Percentiles rank a stretch among this genome's conserved stretches.
phyloP scores from a whole-genome alignment of 129 eudicot genomes.

The Chrysanthemum makinoi region DNA sequence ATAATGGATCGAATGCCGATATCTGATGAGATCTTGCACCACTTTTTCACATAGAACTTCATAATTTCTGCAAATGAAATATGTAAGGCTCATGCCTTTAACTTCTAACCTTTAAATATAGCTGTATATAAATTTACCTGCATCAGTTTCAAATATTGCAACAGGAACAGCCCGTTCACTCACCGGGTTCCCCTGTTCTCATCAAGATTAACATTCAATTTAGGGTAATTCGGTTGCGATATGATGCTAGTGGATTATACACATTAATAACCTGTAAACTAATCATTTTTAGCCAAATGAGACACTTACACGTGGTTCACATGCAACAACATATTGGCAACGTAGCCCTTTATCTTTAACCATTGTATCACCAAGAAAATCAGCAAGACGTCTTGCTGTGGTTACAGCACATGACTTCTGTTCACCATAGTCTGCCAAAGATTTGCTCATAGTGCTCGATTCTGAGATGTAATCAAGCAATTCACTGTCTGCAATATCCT shows the following conservation, averaged over 20 bases:
- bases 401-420: slow-evolving; percentile 99
- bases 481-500: slow-evolving; percentile 93
- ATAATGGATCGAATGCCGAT: slow-evolving; percentile 88
- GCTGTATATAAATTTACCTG: slow-evolving; percentile 49
- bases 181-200: slow-evolving; percentile 91
- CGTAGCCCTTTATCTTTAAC: slow-evolving; percentile 97
- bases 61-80: slow-evolving; percentile 62
- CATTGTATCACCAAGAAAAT: slow-evolving; percentile 97
- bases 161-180: slow-evolving; percentile 99
- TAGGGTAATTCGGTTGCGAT: background rate
- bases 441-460: slow-evolving; percentile 99
- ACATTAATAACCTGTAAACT: background rate
- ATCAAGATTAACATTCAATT: slow-evolving; percentile 20
- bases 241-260: slow-evolving; percentile 2
- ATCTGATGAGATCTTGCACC: slow-evolving; percentile 98
- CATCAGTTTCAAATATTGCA: slow-evolving; percentile 92
- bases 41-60: slow-evolving; percentile 82
- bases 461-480: slow-evolving; percentile 93
- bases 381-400: slow-evolving; percentile 92
- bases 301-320: slow-evolving; percentile 86
- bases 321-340: slow-evolving; percentile 94
- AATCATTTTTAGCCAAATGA: background rate
- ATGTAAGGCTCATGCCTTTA: slow-evolving; percentile 19
- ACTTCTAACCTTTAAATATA: slow-evolving; percentile 3
- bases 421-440: slow-evolving; percentile 88